Conservation (phyloP, 768 basidiomycete genomes). For the Leccinellum luteum region DNA sequence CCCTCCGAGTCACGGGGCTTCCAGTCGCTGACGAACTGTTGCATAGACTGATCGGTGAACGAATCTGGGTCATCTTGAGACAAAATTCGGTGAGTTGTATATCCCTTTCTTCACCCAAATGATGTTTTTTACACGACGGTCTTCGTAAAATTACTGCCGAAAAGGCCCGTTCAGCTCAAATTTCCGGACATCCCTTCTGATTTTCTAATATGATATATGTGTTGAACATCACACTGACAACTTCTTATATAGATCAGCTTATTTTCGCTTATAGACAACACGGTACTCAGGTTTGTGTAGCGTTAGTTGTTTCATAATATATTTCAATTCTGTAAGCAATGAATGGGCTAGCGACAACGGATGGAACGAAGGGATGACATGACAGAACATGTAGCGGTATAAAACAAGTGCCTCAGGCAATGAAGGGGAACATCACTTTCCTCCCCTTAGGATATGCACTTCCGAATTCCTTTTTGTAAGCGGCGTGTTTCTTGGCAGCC, state of each 20-base stretch:
- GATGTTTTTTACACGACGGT: conserved; percentile 39
- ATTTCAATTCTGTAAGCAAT: neutral
- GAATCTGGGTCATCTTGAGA: neutral
- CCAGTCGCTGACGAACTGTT: conserved; percentile 1
- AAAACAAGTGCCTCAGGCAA: conserved; percentile 17
- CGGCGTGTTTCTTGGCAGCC: conserved; percentile 88
- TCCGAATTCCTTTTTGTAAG: conserved; percentile 93
- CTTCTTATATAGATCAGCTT: neutral
- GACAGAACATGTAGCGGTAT: too few relatives aligned
- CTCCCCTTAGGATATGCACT: conserved; percentile 72
- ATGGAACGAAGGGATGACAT: neutral
- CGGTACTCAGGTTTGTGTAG: neutral
- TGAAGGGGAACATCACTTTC: conserved; percentile 78
- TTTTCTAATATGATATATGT: conserved; percentile 9
- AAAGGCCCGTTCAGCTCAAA: conserved; percentile 84
- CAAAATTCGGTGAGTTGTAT: neutral
- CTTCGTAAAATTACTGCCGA: conserved; percentile 79
- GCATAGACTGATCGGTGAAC: neutral
- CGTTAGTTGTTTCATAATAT: neutral
- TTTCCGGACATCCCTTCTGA: conserved; percentile 75
- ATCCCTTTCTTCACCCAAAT: neutral
- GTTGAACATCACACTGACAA: neutral
- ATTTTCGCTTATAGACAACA: neutral
- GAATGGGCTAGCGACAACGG: neutral
- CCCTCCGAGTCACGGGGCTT: neutral